Base-by-base conservation (phyloP, 1,139 yeast genomes). In the Suhomyces wounanorum region DNA sequence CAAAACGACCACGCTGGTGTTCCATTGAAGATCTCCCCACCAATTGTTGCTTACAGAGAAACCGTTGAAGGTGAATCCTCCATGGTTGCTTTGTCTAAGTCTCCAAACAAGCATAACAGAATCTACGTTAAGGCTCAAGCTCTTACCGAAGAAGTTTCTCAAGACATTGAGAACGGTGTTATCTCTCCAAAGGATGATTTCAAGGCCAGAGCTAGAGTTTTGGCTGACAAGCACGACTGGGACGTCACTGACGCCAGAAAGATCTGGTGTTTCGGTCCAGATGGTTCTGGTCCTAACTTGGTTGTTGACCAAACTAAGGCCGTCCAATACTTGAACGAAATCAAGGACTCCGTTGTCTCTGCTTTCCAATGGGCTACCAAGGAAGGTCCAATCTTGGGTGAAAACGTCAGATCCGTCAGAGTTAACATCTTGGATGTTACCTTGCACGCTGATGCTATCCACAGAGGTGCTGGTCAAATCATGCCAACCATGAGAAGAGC, bases 241-340 rank as follows among this genome's bases (percentile, higher is more conserved):
- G 98, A 94, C 76, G 97, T 94, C 73, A 84, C 97, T 70, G 99
- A 94, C 73, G 99, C 98, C 81, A 91, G 99, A 88, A 94, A 94
- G 95, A 94, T 94, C 75, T 94, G 99, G 99, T 91, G 97, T 89
- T 94, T 94, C 91, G 99, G 99, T 84, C 99, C 99, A 77, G 99
- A 94, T 73, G 97, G 97, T 82, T 84, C 83, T 78, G 99, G 99
- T 82, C 94, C 99, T 72, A 94, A 94, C 84, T 80, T 94, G 76
- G 97, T 94, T 75, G 96, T 94, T 79, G 99, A 94, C 83, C 97
- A 92, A 83, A 92, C 99, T 73, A 94, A 94, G 94, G 98, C 99
- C 71, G 98, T 94, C 60, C 98, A 94, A 84, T 94, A 92, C 92
- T 87, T 94, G 83, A 79, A 85, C 79, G 99, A 94, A 85, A 94